Percentiles rank a stretch among this genome's conserved stretches.
Conservation (phyloP, 208 protist genomes). For the Wallacemonas sp. region DNA sequence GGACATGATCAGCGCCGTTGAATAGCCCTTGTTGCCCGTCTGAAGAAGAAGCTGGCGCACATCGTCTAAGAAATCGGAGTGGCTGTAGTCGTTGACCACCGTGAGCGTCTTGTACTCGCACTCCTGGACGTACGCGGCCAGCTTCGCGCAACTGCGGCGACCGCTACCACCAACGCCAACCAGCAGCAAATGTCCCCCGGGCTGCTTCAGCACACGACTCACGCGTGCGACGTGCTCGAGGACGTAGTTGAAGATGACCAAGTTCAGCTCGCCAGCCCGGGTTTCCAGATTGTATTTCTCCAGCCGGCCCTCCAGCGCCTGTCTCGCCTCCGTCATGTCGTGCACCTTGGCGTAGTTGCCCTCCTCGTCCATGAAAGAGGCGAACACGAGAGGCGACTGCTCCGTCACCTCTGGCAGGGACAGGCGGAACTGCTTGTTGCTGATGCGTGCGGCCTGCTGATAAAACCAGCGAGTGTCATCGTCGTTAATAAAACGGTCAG, state of each 20-base stretch:
- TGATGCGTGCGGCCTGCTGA: constrained; percentile 73
- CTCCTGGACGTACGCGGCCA: constrained; percentile 94
- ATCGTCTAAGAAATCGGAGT: constrained; percentile 96
- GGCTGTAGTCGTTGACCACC: constrained; percentile 94
- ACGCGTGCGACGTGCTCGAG: constrained; percentile 96
- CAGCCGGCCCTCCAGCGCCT: constrained; percentile 85
- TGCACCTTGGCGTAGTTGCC: constrained; percentile 88
- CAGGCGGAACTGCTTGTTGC: constrained; percentile 80
- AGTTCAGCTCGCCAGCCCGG: constrained; percentile 81
- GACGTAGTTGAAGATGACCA: constrained; percentile 97
- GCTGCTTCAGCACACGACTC: constrained; percentile 94
- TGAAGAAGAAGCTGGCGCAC: constrained; percentile 90
- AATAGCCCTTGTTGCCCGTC: constrained; percentile 92
- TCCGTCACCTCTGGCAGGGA: constrained; percentile 21
- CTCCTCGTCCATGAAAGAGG: constrained; percentile 84
- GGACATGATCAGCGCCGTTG: constrained; percentile 95
- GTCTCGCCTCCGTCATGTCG: constrained; percentile 68
- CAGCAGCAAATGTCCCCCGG: constrained; percentile 94
- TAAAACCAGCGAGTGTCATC: constrained; percentile 92
- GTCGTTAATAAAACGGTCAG: constrained; percentile 93
- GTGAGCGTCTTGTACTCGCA: constrained; percentile 94
- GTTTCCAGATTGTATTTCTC: constrained; percentile 87
- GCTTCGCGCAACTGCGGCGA: constrained; percentile 91
- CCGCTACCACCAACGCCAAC: constrained; percentile 97
- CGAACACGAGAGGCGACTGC: constrained; percentile 60